Conservation (phyloP, 257 asterid genomes). For the Paraleonurus japonicus region DNA sequence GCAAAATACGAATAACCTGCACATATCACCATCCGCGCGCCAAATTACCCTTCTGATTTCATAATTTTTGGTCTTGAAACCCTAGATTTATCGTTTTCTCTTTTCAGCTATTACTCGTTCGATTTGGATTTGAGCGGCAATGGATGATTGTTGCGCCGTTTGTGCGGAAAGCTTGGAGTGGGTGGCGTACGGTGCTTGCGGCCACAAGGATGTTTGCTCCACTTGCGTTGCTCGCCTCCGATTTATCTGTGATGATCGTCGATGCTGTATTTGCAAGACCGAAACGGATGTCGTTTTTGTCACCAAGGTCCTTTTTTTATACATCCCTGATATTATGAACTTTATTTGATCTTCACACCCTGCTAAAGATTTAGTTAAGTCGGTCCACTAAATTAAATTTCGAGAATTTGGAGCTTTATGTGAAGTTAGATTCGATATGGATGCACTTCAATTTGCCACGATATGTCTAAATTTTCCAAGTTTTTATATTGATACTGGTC, state of each 20-base stretch:
- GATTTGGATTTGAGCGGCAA: constrained; percentile 30
- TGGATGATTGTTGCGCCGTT: constrained; percentile 98
- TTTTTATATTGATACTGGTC: not conserved
- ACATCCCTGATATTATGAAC: not conserved
- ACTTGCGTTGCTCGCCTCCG: constrained; percentile 99
- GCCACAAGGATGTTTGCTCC: constrained; percentile 97
- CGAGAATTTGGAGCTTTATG: not conserved
- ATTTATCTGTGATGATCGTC: constrained; percentile 89
- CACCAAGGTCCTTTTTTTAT: constrained; percentile 64
- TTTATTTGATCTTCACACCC: constrained; percentile 3
- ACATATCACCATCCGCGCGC: not conserved
- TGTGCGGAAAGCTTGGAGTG: constrained; percentile 95
- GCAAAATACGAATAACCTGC: not conserved
- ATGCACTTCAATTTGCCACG: not conserved
- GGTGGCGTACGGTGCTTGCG: constrained; percentile 95
- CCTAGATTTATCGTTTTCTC: constrained; percentile 23
- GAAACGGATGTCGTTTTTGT: constrained; percentile 66
- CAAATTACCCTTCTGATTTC: not conserved
- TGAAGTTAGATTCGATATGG: not conserved
- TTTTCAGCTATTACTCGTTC: not conserved
- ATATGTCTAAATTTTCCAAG: not conserved
- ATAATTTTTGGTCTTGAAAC: not conserved
- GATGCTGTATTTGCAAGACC: constrained; percentile 95
- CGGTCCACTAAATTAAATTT: not conserved
- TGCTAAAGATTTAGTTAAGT: constrained; percentile 1